Conservation (phyloP, 148 eudicot species). For the Euryodendron excelsum region DNA sequence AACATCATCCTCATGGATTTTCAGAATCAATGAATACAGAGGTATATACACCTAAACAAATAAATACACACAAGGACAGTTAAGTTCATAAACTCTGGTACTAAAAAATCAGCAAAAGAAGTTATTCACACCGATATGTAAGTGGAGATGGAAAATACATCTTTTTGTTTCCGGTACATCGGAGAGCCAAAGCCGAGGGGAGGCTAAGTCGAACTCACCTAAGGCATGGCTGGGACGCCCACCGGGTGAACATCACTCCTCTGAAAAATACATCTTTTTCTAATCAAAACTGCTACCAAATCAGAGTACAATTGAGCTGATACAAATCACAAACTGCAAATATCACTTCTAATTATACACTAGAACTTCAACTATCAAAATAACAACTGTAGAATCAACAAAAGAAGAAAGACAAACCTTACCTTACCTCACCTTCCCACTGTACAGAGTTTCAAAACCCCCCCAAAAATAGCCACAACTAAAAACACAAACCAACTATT, state of each 20-base stretch:
- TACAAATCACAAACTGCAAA: conserved; percentile 2
- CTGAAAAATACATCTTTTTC: neutral
- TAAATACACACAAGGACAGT: neutral
- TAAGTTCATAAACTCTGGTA: neutral
- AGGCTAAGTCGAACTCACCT: too few species aligned
- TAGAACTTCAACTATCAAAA: neutral
- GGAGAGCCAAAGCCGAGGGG: neutral
- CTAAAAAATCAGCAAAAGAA: neutral
- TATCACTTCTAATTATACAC: too few species aligned
- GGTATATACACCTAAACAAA: neutral
- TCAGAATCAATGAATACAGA: neutral
- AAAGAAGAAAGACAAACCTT: conserved; percentile 14
- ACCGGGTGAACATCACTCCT: too few species aligned
- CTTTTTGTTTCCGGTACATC: too few species aligned
- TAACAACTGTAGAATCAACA: neutral
- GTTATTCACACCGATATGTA: too few species aligned
- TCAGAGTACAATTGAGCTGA: neutral
- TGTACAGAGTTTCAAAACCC: conserved; percentile 32
- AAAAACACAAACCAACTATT: neutral
- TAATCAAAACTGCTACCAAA: neutral
- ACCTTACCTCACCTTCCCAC: conserved; percentile 32
- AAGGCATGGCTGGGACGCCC: too few species aligned
- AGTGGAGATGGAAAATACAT: too few species aligned
- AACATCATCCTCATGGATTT: neutral
- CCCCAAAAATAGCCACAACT: conserved; percentile 8